Evolutionary conservation across 1,284 basidiomycete genomes (phyloP), one percentile per base, ranked within the genome.

Genomic region (Coniferiporia sulphurascens): DNA sequence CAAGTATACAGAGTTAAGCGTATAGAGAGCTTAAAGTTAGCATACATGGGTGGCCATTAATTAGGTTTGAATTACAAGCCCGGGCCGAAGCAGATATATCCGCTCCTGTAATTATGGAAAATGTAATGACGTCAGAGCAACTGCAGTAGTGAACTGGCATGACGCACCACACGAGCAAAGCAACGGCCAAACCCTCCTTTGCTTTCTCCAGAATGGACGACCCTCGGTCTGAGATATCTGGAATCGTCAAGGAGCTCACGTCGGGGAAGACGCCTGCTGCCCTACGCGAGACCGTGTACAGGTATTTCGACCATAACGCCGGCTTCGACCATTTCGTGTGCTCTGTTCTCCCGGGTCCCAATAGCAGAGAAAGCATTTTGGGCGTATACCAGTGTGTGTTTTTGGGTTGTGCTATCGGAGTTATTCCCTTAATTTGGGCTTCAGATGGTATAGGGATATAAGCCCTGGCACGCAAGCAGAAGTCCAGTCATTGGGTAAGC

Each of bases 141-240:
- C n/a, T n/a, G n/a, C n/a, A n/a, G n/a, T n/a, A n/a, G n/a, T n/a
- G n/a, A n/a, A n/a, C n/a, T n/a, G n/a, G 36, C 36, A 38, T 6
- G 13, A 6, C 13, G 7, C 36, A 38, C 7, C 36, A 13, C 36
- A n/a, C n/a, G n/a, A n/a, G n/a, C n/a, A n/a, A 38, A 38, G 36
- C 36, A 13, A 7, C 36, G 36, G 22, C 38, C 4, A n/a, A n/a
- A 45, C 21, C 17, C 15, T 17, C 10, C 17, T 41, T 55, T 21
- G 22, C n/a, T n/a, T n/a, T n/a, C n/a, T n/a, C n/a, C n/a, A n/a
- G n/a, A 13, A 86, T 86, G 84, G 72, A 86, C 62, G 71, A 82
- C 62, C 84, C 84, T 7, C 69, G 66, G n/a, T 60, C 68, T 21
- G 83, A 86, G 54, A 79, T 85, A 12, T 64, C 65, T 21, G 62